Base-by-base conservation (phyloP, 164 flowering plant species). In the Tinospora cordifolia region DNA sequence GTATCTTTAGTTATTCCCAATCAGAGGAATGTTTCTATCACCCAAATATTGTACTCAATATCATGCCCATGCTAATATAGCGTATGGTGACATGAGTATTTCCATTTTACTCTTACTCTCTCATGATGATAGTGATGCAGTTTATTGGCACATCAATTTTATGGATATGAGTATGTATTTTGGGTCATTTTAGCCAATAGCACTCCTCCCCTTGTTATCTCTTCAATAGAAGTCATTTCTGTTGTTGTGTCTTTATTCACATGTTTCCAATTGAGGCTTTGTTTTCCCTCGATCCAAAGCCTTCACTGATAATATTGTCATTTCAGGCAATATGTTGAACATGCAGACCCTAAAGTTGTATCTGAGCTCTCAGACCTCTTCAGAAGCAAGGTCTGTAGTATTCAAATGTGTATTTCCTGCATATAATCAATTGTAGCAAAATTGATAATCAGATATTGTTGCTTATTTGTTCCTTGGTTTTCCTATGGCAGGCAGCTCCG, bases 351-450 rank as follows among this genome's bases (percentile, higher is more conserved):
- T 7, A 78, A 71, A 40, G 66, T 57, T 64, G 73, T 57, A 41
- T 34, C 64, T 0, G 77, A 74, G 63, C 75, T 74, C 40, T 78
- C 73, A 3, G 75, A 78, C 75, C 71, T 78, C 26, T 46, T 78
- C 59, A 8, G 25, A 13, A 66, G 67, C 77, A 78, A 78, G 80
- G 80, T 78, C 47, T 44, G 69, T 71, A 24, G 21, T 3, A 25
- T 44, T 26, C 1, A 8, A 40, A n/a, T 19, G n/a, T 54, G 7
- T 19, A 9, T 21, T 54, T 54, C 60, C 21, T 54, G n/a, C 9
- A 54, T 54, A 54, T 6, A 54, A 9, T 21, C n/a, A 54, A 47
- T 10, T 4, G 54, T 22, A 17, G 63, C 3, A 15, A 36, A 25
- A 7, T 17, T 6, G 17, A 71, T 9, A 64, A 44, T 17, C 62